Evolutionary conservation across 1,139 yeast species (phyloP), one percentile per base, ranked within the genome.

Genomic region (Tardiomyces blankii): DNA sequence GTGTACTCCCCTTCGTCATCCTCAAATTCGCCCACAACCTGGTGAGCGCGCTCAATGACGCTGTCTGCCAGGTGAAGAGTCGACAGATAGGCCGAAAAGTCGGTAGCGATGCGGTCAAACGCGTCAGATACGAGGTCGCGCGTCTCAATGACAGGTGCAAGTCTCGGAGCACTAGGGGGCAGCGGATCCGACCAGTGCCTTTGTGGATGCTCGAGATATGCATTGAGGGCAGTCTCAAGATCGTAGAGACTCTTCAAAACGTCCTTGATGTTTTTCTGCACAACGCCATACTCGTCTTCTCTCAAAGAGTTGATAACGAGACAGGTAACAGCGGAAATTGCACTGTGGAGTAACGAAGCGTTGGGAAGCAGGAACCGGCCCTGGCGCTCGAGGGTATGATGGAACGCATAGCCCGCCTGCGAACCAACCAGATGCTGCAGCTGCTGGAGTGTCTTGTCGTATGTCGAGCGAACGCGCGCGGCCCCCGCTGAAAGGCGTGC

Each of bases 201-300:
- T 1, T 65, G 64, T 3, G 69, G 69, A 25, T 49, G 43, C 18
- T 46, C 45, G 12, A 58, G 43, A 38, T 54, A 63, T 39, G 50
- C 49, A 11, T 56, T 59, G 27, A 64, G 45, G 12, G 55, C 52
- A 12, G 49, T 44, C 42, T 57, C 49, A 1, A 61, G 48, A 25
- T 53, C 48, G 33, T 59, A 53, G 39, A 59, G 48, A 18, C 50
- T 52, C 41, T 49, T 53, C 41, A 65, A 47, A 38, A 64, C 54
- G 6, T 54, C 54, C 8, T 66, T 60, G 38, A 65, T 60, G 41
- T 62, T 62, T 21, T 58, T 49, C 44, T 65, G 68, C 9, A 65
- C 69, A 2, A 54, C 56, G 3, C 69, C 69, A 40, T 54, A 60
- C 1, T 50, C 46, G 46, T 65, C 69, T 42, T 65, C 69, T 8